Percentiles rank a stretch among this genome's conserved stretches.
Evolutionary conservation across 352 stramenopile species (phyloP).

Genomic region (Globisporangium camurandrum): DNA sequence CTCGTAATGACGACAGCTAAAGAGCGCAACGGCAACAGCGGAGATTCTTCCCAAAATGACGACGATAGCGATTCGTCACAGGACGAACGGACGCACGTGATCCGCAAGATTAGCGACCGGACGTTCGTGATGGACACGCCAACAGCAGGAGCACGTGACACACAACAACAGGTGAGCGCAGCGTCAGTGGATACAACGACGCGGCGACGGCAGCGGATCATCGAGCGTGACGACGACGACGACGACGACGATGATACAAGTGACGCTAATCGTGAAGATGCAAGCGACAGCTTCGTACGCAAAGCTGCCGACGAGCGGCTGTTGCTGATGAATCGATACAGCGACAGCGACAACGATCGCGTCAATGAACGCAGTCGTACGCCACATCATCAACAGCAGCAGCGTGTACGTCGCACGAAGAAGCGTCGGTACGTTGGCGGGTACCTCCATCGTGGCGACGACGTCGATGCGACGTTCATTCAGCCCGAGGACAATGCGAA

Average conservation of each 20-base stretch:
- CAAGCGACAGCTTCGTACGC: no score
- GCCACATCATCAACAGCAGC: neutral
- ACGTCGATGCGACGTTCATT: constrained; percentile 69
- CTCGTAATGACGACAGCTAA: no score
- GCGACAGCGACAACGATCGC: neutral
- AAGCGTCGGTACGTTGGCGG: constrained; percentile 56
- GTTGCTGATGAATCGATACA: no score
- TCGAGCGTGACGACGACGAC: constrained; percentile 33
- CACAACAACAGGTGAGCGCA: neutral
- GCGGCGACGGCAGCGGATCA: constrained; percentile 6
- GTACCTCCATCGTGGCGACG: constrained; percentile 47
- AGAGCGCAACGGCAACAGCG: neutral
- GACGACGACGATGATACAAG: constrained; percentile 6
- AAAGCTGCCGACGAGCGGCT: no score
- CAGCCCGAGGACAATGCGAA: constrained; percentile 75
- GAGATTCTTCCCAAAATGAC: neutral
- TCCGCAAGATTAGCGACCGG: constrained; percentile 2
- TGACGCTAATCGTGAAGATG: neutral
- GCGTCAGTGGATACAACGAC: neutral
- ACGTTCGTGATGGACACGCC: constrained; percentile 7
- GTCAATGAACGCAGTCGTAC: neutral
- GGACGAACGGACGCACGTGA: neutral
- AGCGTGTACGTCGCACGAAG: constrained; percentile 11
- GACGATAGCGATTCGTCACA: constrained; percentile 1
- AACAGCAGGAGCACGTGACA: neutral